Evolutionary conservation across 2,329 filamentous ascomycete species (phyloP).

Genomic region (Ophiostoma pallidulum): DNA sequence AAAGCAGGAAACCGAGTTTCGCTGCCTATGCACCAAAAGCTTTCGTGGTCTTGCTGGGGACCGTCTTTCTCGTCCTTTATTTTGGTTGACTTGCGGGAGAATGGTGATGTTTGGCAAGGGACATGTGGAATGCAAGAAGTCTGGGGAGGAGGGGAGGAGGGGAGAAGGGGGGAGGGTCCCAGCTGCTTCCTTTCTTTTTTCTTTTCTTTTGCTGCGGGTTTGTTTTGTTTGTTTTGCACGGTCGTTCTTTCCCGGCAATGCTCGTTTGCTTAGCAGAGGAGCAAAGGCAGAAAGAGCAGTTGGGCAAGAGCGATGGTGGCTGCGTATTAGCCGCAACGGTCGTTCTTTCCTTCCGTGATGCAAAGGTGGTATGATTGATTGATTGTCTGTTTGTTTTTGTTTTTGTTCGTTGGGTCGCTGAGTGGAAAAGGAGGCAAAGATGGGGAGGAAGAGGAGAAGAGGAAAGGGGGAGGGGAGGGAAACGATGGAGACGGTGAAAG

Average conservation of each 20-base stretch:
- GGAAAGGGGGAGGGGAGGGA: neutral
- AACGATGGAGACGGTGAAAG: constrained; percentile 6
- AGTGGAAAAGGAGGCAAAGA: neutral
- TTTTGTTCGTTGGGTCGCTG: neutral
- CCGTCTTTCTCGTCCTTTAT: neutral
- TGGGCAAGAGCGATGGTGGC: neutral
- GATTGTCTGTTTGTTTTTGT: constrained; percentile 3
- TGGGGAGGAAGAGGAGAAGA: neutral
- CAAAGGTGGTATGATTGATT: neutral
- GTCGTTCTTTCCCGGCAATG: neutral
- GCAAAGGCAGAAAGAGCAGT: neutral
- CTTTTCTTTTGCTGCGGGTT: neutral
- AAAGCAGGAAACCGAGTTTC: neutral
- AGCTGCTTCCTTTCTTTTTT: no score
- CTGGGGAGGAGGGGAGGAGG: no score
- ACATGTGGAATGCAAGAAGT: no score
- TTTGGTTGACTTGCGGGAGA: no score
- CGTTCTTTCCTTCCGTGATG: constrained; percentile 5
- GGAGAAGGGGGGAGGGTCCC: no score
- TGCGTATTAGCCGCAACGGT: neutral
- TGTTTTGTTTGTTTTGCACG: constrained; percentile 3
- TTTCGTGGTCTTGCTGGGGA: neutral
- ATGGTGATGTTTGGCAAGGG: neutral
- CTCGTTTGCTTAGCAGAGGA: no score
- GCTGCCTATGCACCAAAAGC: neutral